These are phyloP conservation scores for Taxillus chinensis DNA, from an alignment of 164 flowering plant genomes.

Conservation along the genomic window DNA sequence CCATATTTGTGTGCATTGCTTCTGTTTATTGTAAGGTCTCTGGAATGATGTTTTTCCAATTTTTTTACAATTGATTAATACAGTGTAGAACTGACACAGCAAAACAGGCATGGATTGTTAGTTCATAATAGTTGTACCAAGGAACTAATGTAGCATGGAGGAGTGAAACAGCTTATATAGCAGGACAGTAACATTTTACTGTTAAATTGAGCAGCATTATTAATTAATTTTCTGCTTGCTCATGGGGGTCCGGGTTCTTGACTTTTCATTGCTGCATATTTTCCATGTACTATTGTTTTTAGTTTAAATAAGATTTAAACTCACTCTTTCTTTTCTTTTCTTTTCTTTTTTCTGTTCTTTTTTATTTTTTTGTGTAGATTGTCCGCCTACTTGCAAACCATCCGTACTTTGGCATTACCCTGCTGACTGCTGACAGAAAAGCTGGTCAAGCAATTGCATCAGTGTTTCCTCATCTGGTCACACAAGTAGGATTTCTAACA, in stretches of 20 bases:
- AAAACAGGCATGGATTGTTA: neutral
- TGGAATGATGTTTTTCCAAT: too few species aligned
- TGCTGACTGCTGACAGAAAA: slow-evolving; percentile 98
- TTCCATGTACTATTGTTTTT: neutral
- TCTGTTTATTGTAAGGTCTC: too few species aligned
- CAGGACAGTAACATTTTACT: too few species aligned
- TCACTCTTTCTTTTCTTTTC: neutral
- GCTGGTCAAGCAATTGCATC: slow-evolving; percentile 92
- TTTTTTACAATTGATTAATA: too few species aligned
- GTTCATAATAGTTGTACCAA: neutral
- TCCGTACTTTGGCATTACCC: slow-evolving; percentile 61
- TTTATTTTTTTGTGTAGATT: too few species aligned
- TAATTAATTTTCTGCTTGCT: too few species aligned
- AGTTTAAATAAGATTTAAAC: neutral
- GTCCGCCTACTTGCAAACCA: slow-evolving; percentile 83
- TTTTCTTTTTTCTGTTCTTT: too few species aligned
- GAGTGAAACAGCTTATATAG: neutral
- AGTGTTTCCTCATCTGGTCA: slow-evolving; percentile 83
- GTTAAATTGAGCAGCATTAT: too few species aligned
- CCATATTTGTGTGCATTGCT: too few species aligned
- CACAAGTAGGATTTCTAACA: slow-evolving; percentile 43
- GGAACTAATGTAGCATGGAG: neutral
- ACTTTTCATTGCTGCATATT: neutral
- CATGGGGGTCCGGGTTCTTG: neutral
- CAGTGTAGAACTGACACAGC: neutral